Conservation (phyloP, 1,284 basidiomycete species). For the Cryptococcus sp. region DNA sequence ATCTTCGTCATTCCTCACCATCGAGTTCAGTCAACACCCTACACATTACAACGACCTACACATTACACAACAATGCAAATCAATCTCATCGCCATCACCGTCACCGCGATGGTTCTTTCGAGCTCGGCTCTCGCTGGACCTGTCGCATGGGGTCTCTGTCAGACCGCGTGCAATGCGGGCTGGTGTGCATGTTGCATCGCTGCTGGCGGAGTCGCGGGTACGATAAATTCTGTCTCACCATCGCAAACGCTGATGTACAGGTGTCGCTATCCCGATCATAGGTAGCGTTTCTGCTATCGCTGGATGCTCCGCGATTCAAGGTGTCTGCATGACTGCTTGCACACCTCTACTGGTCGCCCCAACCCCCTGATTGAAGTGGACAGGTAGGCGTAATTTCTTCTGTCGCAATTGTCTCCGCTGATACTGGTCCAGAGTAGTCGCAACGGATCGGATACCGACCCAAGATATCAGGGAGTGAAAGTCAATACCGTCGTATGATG, state of each 20-base stretch:
- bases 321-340: constrained; percentile 2
- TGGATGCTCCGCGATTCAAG: constrained; percentile 1
- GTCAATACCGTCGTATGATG: too few relatives aligned
- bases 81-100: background rate
- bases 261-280: background rate
- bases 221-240: background rate
- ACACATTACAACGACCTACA: too few relatives aligned
- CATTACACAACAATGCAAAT: background rate
- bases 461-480: too few relatives aligned
- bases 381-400: too few relatives aligned
- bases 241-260: background rate
- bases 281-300: background rate
- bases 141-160: constrained; percentile 1
- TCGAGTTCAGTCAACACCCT: too few relatives aligned
- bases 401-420: too few relatives aligned
- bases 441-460: too few relatives aligned
- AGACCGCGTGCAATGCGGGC: constrained; percentile 8
- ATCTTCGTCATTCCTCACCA: too few relatives aligned
- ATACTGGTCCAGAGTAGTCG: too few relatives aligned
- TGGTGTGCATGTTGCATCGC: background rate
- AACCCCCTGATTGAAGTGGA: background rate
- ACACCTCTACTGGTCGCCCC: constrained; percentile 1
- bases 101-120: background rate
- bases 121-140: background rate
- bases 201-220: constrained; percentile 3